Evolutionary conservation across 1,284 basidiomycete species (phyloP), one percentile per base, ranked within the genome.

Genomic region (Malassezia furfur): DNA sequence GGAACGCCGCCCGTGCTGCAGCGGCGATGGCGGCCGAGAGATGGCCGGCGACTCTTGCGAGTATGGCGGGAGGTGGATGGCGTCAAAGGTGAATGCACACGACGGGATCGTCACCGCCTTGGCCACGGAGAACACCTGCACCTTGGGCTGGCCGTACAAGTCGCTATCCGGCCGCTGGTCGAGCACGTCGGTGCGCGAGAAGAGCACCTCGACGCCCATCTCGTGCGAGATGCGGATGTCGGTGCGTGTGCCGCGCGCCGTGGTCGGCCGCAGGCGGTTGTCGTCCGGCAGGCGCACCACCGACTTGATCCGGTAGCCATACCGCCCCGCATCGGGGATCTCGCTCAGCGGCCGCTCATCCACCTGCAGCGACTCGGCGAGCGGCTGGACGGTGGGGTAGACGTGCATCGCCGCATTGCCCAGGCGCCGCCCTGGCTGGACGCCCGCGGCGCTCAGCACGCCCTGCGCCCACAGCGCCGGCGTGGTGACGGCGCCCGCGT

Each of bases 61-160:
- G 51, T 74, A 74, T 19, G 72, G 72, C 15, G 72, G 72, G 17
- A 74, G 61, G 40, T 74, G 72, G 37, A 74, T 64, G 7, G 66
- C 64, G 54, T 74, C 72, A 25, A 56, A 69, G 3, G 72, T 74
- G 49, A 62, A 65, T 41, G 60, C 61, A 54, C 72, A 74, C 22
- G 65, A 65, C 0, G 68, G 67, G 31, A 74, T 67, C 31, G 59
- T 52, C 15, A 65, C 66, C 25, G 60, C 54, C 43, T 67, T 59
- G 11, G 64, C 53, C 67, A 73, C 70, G 28, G 68, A 70, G 41
- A 74, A 74, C 19, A 74, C 70, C 47, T 74, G 70, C 31, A 73
- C 59, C 55, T 70, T 72, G 35, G 68, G 67, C 44, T 67, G 64
- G 15, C 70, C 70, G 22, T 50, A 66, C 53, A 59, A 59, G 14